Percentiles rank a stretch among this genome's conserved stretches.
phyloP scores from a whole-genome alignment of 768 basidiomycete genomes.

The Bullera alba region DNA sequence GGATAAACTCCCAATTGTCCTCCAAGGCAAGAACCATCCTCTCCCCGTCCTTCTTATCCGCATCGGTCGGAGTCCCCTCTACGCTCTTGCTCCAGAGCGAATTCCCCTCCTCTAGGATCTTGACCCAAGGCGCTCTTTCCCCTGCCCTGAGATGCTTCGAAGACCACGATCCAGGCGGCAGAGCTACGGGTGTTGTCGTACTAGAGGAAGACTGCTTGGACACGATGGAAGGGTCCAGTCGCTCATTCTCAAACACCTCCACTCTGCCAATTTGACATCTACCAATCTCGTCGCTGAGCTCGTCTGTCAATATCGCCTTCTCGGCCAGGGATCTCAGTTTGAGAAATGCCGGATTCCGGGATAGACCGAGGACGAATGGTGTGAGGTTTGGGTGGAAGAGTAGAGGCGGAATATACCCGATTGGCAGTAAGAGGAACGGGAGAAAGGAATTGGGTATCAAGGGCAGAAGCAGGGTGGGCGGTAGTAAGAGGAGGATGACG shows the following conservation, averaged over 20 bases:
- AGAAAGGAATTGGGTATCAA: constrained; percentile 26
- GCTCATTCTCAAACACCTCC: constrained; percentile 44
- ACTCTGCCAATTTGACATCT: constrained; percentile 25
- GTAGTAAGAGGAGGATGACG: constrained; percentile 33
- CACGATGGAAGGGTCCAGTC: constrained; percentile 35
- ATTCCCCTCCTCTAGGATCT: constrained; percentile 8
- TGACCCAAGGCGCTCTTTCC: constrained; percentile 38
- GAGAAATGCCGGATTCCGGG: constrained; percentile 11
- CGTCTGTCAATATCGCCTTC: constrained; percentile 28
- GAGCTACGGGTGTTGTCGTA: no score
- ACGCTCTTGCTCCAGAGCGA: neutral
- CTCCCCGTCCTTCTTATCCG: constrained; percentile 6
- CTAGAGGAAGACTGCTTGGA: neutral
- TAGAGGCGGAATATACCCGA: constrained; percentile 35
- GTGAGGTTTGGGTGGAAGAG: constrained; percentile 42
- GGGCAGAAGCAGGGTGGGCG: constrained; percentile 37
- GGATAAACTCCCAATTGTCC: constrained; percentile 38
- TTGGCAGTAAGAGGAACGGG: constrained; percentile 38
- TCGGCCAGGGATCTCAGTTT: constrained; percentile 16
- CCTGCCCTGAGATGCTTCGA: constrained; percentile 19
- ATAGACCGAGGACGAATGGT: constrained; percentile 9
- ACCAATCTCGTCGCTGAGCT: constrained; percentile 33
- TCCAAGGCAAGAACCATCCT: constrained; percentile 28
- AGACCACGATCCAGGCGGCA: constrained; percentile 13
- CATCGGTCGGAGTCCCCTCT: constrained; percentile 5